These are phyloP conservation scores for Aegilops longissima DNA, from an alignment of 176 grass and related monocot genomes.

Conservation along the genomic window DNA sequence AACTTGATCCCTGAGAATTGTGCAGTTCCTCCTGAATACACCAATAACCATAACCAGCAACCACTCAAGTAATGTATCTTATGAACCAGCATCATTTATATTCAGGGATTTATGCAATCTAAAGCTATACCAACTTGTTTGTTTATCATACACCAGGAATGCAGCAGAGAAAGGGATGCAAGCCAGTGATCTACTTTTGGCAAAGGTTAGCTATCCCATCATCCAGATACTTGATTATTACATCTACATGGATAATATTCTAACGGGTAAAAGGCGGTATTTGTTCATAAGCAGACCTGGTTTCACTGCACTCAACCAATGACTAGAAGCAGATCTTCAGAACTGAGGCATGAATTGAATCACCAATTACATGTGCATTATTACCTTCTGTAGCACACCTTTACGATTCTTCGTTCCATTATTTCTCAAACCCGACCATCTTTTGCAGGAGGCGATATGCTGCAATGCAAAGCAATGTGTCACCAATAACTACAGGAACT, in stretches of 20 bases:
- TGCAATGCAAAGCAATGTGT: constrained; percentile 55
- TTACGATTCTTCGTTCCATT: not conserved
- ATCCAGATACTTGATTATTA: not conserved
- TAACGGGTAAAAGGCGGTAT: not conserved
- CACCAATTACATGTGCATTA: not conserved
- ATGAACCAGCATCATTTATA: constrained; percentile 8
- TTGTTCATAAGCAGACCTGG: constrained; percentile 54
- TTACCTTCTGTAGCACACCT: not conserved
- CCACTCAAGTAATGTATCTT: constrained; percentile 44
- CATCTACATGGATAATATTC: not conserved
- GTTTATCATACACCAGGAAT: constrained; percentile 41
- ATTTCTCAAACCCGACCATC: not conserved
- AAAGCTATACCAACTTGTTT: constrained; percentile 8
- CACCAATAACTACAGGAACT: constrained; percentile 44
- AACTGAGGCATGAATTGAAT: constrained; percentile 54
- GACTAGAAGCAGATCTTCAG: constrained; percentile 77
- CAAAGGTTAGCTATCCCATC: constrained; percentile 47
- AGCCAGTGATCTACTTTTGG: constrained; percentile 58
- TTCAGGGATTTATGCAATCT: constrained; percentile 6
- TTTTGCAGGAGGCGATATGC: constrained; percentile 64
- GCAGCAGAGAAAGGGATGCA: constrained; percentile 72
- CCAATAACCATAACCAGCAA: constrained; percentile 40
- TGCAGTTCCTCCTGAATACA: constrained; percentile 36
- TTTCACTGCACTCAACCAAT: constrained; percentile 78
- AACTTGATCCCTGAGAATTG: constrained; percentile 42